Evolutionary conservation across 2,329 filamentous ascomycete genomes (phyloP).

Genomic region (Thielaviopsis euricoi): DNA sequence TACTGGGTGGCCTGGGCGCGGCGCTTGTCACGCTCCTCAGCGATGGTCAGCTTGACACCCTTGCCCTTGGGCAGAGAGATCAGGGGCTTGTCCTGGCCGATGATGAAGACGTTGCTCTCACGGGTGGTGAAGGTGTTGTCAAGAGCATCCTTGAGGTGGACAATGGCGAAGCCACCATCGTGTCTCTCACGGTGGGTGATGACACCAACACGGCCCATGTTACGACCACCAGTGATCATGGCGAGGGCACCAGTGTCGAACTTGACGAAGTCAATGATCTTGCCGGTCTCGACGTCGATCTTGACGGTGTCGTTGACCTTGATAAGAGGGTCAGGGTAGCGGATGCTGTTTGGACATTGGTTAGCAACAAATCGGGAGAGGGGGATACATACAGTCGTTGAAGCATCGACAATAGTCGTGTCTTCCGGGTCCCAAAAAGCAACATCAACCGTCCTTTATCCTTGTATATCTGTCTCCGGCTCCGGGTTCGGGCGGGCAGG

Average conservation of each 20-base stretch:
- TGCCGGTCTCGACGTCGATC: constrained; percentile 92
- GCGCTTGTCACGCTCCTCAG: constrained; percentile 97
- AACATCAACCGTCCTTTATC: background rate
- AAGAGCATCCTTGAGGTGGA: constrained; percentile 99
- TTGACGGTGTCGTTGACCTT: constrained; percentile 99
- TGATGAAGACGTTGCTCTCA: constrained; percentile 99
- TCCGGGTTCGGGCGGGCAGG: constrained; percentile 5
- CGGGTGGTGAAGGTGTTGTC: constrained; percentile 99
- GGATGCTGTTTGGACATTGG: constrained; percentile 53
- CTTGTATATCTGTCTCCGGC: background rate
- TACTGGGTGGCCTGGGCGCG: constrained; percentile 48
- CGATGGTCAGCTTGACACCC: constrained; percentile 99
- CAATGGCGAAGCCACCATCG: constrained; percentile 99
- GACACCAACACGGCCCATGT: constrained; percentile 99
- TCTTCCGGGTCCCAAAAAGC: background rate
- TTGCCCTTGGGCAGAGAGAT: constrained; percentile 99
- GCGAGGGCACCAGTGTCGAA: constrained; percentile 97
- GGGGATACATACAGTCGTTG: constrained; percentile 36
- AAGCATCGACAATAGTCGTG: constrained; percentile 22
- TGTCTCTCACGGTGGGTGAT: constrained; percentile 99
- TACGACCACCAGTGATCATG: constrained; percentile 98
- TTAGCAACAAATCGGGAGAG: constrained; percentile 23
- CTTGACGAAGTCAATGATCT: constrained; percentile 95
- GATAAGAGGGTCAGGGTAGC: constrained; percentile 95
- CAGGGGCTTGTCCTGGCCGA: constrained; percentile 97